Percentiles rank a stretch among this genome's conserved stretches.
Evolutionary conservation across 495 filamentous ascomycete genomes (phyloP).

Genomic region (Bryoglossum gracile): DNA sequence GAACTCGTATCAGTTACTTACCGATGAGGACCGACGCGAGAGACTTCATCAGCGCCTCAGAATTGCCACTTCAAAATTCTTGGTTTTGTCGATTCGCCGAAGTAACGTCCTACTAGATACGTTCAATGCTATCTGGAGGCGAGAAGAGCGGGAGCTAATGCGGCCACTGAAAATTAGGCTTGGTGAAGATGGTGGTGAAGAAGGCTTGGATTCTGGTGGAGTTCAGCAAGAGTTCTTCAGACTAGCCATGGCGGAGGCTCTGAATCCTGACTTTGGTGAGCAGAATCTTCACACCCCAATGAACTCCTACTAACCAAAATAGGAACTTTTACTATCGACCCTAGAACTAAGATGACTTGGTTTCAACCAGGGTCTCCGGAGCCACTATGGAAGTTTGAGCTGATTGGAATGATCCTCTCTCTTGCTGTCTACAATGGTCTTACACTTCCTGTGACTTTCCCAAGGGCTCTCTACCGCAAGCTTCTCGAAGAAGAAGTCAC

Average conservation of each 20-base stretch:
- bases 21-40: conserved; percentile 26
- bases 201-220: conserved; percentile 87
- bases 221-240: conserved; percentile 96
- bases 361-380: conserved; percentile 76
- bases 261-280: conserved; percentile 61
- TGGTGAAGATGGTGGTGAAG: conserved; percentile 71
- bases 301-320: neutral
- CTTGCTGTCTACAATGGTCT: conserved; percentile 93
- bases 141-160: conserved; percentile 73
- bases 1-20: conserved; percentile 26
- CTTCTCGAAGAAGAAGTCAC: conserved; percentile 60
- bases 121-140: conserved; percentile 80
- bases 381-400: conserved; percentile 81
- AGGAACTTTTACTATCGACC: conserved; percentile 64
- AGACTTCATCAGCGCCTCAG: conserved; percentile 54
- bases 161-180: conserved; percentile 83
- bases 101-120: conserved; percentile 67
- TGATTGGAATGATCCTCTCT: conserved; percentile 78
- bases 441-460: conserved; percentile 82
- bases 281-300: conserved; percentile 28
- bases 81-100: conserved; percentile 70
- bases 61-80: conserved; percentile 58
- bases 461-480: conserved; percentile 73
- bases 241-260: conserved; percentile 64
- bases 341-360: conserved; percentile 70